These are phyloP conservation scores for Boletellus emodensis DNA, from an alignment of 768 basidiomycete species.

Conservation along the genomic window DNA sequence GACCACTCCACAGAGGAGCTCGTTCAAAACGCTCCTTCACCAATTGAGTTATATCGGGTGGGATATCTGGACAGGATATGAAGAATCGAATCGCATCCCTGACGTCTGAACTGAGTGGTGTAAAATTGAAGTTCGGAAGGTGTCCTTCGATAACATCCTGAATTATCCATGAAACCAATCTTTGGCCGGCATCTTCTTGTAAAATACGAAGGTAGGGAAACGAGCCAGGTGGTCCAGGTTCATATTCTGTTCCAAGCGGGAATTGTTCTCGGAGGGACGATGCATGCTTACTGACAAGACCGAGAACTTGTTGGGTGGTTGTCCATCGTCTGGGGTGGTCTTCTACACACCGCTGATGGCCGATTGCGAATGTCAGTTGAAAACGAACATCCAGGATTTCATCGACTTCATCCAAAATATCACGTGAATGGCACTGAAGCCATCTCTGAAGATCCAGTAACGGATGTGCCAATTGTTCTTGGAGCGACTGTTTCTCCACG, in stretches of 20 bases:
- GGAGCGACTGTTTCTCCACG: constrained; percentile 33
- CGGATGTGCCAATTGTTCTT: neutral
- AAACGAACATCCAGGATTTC: constrained; percentile 34
- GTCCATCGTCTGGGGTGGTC: constrained; percentile 34
- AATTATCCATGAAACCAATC: constrained; percentile 5
- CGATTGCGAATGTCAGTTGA: constrained; percentile 38
- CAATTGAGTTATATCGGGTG: neutral
- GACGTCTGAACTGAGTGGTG: neutral
- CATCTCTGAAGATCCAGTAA: constrained; percentile 28
- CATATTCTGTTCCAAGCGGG: constrained; percentile 10
- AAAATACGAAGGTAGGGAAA: constrained; percentile 15
- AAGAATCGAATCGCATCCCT: constrained; percentile 13
- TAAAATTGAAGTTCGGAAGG: constrained; percentile 4
- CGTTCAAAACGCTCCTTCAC: neutral
- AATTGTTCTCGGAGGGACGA: constrained; percentile 1
- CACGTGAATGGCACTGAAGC: constrained; percentile 24
- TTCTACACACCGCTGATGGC: constrained; percentile 26
- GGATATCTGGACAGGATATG: constrained; percentile 9
- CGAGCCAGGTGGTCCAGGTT: neutral
- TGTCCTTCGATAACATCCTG: constrained; percentile 5
- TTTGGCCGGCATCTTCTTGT: constrained; percentile 1
- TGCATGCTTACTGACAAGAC: constrained; percentile 20
- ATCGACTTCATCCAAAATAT: constrained; percentile 32
- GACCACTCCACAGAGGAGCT: constrained; percentile 6
- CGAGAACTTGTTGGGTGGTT: constrained; percentile 29